Evolutionary conservation across 768 basidiomycete species (phyloP).

Genomic region (Sutorius australiensis): DNA sequence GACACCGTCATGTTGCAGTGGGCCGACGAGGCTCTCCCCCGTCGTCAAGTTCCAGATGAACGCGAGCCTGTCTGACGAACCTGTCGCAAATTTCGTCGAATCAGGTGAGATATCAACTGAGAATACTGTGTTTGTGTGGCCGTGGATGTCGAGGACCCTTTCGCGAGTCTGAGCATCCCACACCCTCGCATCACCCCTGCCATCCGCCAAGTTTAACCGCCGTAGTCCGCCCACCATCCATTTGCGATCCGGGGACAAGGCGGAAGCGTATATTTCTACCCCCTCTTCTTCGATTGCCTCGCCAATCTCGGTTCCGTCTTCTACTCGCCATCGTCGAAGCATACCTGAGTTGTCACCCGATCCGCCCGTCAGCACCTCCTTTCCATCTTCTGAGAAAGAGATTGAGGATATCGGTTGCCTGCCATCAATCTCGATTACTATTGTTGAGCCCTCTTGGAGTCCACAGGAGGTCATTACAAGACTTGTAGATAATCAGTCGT

Average conservation of each 20-base stretch:
- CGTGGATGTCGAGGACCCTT: background rate
- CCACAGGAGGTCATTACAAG: background rate
- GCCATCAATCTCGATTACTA: background rate
- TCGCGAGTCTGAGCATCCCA: constrained; percentile 1
- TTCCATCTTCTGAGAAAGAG: background rate
- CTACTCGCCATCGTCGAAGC: background rate
- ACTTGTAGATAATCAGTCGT: too few species aligned
- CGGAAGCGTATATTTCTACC: background rate
- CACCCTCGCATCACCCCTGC: background rate
- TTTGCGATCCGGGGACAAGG: background rate
- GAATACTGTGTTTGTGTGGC: background rate
- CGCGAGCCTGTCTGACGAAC: background rate
- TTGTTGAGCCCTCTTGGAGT: background rate
- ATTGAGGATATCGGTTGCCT: background rate
- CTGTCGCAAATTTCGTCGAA: background rate
- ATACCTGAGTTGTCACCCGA: background rate
- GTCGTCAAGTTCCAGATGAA: constrained; percentile 2
- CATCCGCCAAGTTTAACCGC: background rate
- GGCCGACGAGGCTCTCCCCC: background rate
- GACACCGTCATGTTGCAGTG: background rate
- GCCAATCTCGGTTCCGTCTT: background rate
- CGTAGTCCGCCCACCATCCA: background rate
- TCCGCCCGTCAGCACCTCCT: background rate
- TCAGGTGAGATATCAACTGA: background rate
- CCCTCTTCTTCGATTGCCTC: background rate